Evolutionary conservation across 1,284 basidiomycete species (phyloP).

Genomic region (Trichosporon inkin): DNA sequence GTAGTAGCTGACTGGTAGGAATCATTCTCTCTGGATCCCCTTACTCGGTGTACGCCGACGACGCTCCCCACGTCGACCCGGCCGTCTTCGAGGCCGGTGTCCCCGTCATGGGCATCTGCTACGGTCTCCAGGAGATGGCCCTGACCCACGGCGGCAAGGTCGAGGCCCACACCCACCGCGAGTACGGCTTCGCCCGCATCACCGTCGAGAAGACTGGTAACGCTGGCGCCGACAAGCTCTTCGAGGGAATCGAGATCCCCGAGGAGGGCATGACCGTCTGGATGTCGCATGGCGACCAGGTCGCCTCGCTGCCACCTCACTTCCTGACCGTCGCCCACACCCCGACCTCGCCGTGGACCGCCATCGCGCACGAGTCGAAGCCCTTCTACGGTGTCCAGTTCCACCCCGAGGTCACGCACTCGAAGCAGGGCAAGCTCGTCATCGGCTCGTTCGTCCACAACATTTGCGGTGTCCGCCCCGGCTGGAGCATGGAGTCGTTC

Average conservation of each 20-base stretch:
- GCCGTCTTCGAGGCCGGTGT: slow-evolving; percentile 88
- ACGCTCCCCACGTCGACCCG: slow-evolving; percentile 90
- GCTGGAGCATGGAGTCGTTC: slow-evolving; percentile 98
- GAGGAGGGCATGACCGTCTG: slow-evolving; percentile 77
- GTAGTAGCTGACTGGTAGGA: slow-evolving; percentile 55
- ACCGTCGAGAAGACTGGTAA: slow-evolving; percentile 66
- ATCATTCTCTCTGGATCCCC: slow-evolving; percentile 98
- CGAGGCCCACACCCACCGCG: slow-evolving; percentile 81
- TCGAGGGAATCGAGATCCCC: slow-evolving; percentile 66
- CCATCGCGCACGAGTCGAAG: slow-evolving; percentile 84
- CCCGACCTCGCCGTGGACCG: slow-evolving; percentile 83
- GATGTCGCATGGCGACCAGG: slow-evolving; percentile 99
- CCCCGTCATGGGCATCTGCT: slow-evolving; percentile 95
- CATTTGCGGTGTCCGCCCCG: slow-evolving; percentile 74
- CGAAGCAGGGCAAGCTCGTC: slow-evolving; percentile 82
- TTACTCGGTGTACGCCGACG: slow-evolving; percentile 93
- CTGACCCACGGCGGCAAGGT: slow-evolving; percentile 85
- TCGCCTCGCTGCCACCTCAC: slow-evolving; percentile 71
- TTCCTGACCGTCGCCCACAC: slow-evolving; percentile 90
- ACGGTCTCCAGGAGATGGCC: slow-evolving; percentile 96
- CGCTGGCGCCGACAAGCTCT: slow-evolving; percentile 68
- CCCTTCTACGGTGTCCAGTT: slow-evolving; percentile 97
- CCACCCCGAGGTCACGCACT: slow-evolving; percentile 98
- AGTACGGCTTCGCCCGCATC: slow-evolving; percentile 89
- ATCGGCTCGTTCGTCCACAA: slow-evolving; percentile 81